These are phyloP conservation scores for Abelmoschus esculentus DNA, from an alignment of 345 rosid species.

Conservation along the genomic window DNA sequence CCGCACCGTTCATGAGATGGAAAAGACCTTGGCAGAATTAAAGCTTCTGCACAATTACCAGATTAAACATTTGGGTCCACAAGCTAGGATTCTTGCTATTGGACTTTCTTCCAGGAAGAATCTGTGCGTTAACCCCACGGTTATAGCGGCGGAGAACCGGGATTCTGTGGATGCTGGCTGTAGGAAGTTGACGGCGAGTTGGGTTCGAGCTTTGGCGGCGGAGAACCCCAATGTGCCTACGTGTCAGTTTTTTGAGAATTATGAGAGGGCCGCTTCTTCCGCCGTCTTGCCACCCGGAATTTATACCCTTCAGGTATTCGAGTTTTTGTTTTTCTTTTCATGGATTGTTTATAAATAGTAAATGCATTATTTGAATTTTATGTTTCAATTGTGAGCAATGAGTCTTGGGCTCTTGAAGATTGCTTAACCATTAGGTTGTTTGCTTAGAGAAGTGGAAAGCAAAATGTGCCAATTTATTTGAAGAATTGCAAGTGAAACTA, in stretches of 20 bases:
- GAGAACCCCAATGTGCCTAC: conserved; percentile 67
- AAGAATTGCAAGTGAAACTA: too few species aligned
- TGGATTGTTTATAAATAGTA: neutral
- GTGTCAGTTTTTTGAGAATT: conserved; percentile 76
- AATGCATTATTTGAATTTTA: neutral
- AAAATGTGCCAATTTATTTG: neutral
- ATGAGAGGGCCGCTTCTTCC: conserved; percentile 70
- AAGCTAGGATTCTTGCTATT: conserved; percentile 68
- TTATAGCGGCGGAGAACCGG: conserved; percentile 75
- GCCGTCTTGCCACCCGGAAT: conserved; percentile 92
- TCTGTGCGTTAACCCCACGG: conserved; percentile 72
- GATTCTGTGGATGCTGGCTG: conserved; percentile 96
- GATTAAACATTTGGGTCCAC: conserved; percentile 51
- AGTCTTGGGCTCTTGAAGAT: neutral
- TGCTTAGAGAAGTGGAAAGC: neutral
- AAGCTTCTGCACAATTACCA: conserved; percentile 71
- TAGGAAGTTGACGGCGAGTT: conserved; percentile 83
- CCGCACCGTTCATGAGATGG: conserved; percentile 99
- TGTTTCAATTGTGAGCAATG: neutral
- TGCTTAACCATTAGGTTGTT: neutral
- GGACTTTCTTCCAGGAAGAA: conserved; percentile 89
- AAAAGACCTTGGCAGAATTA: conserved; percentile 87
- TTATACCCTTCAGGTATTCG: conserved; percentile 73
- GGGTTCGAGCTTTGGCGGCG: conserved; percentile 75
- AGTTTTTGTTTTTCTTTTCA: neutral